Conservation (phyloP, 1,284 basidiomycete genomes). For the Crucibulum parvulum region DNA sequence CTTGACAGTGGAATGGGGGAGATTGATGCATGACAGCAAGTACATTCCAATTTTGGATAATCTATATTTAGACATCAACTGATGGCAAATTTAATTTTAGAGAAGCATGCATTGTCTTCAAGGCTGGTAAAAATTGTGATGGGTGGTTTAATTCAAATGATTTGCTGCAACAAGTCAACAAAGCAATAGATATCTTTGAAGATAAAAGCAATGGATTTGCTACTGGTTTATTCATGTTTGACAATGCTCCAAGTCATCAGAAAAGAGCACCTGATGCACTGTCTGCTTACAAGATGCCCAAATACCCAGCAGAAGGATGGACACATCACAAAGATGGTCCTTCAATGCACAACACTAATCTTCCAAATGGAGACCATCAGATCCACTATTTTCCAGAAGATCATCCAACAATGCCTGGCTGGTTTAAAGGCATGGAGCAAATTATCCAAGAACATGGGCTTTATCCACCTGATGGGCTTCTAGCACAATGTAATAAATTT, state of each 20-base stretch:
- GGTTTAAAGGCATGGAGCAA: constrained; percentile 41
- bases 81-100: constrained; percentile 9
- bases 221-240: constrained; percentile 38
- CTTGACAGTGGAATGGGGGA: constrained; percentile 35
- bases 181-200: constrained; percentile 41
- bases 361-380: constrained; percentile 24
- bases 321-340: constrained; percentile 22
- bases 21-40: constrained; percentile 28
- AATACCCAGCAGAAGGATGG: constrained; percentile 27
- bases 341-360: constrained; percentile 24
- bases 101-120: constrained; percentile 31
- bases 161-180: constrained; percentile 28
- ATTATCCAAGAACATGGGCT: constrained; percentile 35
- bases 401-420: constrained; percentile 32
- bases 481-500: constrained; percentile 14
- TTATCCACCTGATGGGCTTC: constrained; percentile 33
- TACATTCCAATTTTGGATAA: constrained; percentile 10
- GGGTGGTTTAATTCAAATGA: constrained; percentile 37
- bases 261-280: constrained; percentile 37
- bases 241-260: constrained; percentile 44
- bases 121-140: constrained; percentile 39
- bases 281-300: constrained; percentile 37
- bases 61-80: neutral
- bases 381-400: constrained; percentile 32
- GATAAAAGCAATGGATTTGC: constrained; percentile 26